phyloP scores from a whole-genome alignment of 306 rosid species.

The Herpetospermum pedunculosum region DNA sequence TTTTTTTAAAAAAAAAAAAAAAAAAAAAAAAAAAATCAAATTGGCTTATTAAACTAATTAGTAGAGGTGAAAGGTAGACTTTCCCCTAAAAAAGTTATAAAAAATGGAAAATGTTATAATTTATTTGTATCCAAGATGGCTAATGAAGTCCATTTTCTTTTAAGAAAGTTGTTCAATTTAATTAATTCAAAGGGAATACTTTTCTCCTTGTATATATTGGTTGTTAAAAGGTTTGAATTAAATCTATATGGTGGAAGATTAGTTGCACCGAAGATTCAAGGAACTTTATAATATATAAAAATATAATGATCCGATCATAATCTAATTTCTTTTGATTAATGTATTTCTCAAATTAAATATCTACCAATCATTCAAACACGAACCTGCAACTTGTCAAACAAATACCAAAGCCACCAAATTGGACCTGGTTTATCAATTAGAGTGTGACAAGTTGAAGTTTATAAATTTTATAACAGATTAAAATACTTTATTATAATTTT shows the following conservation, averaged over 20 bases:
- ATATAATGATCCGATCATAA: background rate
- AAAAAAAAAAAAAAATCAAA: too few species aligned
- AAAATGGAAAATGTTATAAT: background rate
- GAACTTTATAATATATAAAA: background rate
- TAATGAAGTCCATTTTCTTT: background rate
- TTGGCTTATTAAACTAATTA: too few species aligned
- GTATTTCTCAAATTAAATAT: background rate
- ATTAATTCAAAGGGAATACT: background rate
- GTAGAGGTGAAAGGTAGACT: too few species aligned
- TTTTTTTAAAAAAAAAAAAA: too few species aligned
- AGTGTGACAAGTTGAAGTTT: background rate
- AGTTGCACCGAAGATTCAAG: background rate
- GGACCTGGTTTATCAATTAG: background rate
- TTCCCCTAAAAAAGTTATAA: too few species aligned
- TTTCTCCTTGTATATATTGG: background rate
- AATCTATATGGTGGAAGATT: background rate
- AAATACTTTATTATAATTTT: background rate
- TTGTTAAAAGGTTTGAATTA: background rate
- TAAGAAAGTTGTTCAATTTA: background rate
- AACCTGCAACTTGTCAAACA: background rate
- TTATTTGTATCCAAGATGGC: background rate
- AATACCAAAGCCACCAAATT: conserved; percentile 1
- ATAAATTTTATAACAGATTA: background rate
- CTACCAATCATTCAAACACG: background rate
- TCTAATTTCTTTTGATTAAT: background rate